phyloP scores from a whole-genome alignment of 805 yeast species.

The Myxozyma udenii region DNA sequence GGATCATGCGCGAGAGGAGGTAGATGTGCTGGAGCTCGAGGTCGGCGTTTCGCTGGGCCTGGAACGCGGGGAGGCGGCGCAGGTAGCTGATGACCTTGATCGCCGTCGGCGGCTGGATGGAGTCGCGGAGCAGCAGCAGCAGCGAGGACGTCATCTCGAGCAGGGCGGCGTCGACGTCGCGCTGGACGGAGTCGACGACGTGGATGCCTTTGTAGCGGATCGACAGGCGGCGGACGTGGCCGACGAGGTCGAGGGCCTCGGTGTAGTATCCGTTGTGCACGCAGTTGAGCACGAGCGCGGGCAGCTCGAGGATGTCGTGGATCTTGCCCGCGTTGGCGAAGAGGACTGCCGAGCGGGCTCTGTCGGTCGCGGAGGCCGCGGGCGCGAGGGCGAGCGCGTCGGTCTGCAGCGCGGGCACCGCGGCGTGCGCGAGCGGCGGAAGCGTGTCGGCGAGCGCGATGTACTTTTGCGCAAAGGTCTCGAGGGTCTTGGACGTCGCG shows the following conservation, averaged over 20 bases:
- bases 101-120: constrained; percentile 72
- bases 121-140: constrained; percentile 65
- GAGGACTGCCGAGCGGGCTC: constrained; percentile 40
- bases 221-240: constrained; percentile 64
- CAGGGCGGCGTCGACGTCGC: constrained; percentile 50
- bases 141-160: constrained; percentile 68
- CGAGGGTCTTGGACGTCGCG: constrained; percentile 25
- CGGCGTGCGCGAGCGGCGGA: constrained; percentile 14
- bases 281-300: constrained; percentile 79
- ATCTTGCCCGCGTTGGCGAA: constrained; percentile 65
- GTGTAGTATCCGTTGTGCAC: constrained; percentile 82
- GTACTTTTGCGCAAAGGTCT: constrained; percentile 28
- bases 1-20: constrained; percentile 64
- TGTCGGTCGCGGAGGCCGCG: constrained; percentile 21
- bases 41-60: constrained; percentile 33
- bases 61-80: constrained; percentile 49
- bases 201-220: constrained; percentile 64
- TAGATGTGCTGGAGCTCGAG: constrained; percentile 53
- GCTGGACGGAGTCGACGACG: constrained; percentile 52
- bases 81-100: constrained; percentile 76
- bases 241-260: constrained; percentile 81
- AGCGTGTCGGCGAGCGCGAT: constrained; percentile 27
- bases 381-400: constrained; percentile 19
- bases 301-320: constrained; percentile 76
- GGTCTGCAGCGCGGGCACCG: constrained; percentile 7